Percentiles rank a stretch among this genome's conserved stretches.
phyloP scores from a whole-genome alignment of 2,329 filamentous ascomycete species.

The Tolypocladium pustulatum region DNA sequence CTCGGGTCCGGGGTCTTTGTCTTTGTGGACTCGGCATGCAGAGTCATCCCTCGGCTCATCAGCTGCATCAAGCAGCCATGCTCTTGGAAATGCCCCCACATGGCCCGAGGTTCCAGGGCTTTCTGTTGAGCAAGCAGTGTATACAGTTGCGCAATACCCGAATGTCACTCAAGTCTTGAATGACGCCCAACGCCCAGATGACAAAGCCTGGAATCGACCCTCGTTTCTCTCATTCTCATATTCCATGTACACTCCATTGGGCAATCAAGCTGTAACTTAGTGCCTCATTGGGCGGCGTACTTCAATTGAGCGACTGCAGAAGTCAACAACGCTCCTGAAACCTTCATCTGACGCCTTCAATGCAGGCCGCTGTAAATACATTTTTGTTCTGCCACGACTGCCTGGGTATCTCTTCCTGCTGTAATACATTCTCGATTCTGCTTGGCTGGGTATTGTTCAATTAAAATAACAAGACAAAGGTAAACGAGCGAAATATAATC shows the following conservation, averaged over 20 bases:
- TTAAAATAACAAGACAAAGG: not conserved
- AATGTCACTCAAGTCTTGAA: not conserved
- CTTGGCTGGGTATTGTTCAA: constrained; percentile 2
- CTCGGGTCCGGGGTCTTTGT: not conserved
- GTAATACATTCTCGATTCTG: not conserved
- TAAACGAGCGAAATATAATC: not conserved
- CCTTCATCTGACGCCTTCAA: constrained; percentile 3
- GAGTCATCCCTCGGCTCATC: not conserved
- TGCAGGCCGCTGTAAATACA: not conserved
- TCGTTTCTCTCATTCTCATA: not conserved
- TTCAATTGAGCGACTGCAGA: not conserved
- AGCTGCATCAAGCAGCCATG: not conserved
- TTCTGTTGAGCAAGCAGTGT: not conserved
- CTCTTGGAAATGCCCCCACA: not conserved
- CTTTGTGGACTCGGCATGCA: not conserved
- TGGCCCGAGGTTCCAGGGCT: not conserved
- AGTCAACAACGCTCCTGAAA: constrained; percentile 2
- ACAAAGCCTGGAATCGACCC: not conserved
- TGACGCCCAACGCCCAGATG: not conserved
- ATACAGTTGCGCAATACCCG: too few relatives aligned
- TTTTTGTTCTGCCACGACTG: not conserved
- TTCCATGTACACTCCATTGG: not conserved
- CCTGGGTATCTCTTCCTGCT: constrained; percentile 7
- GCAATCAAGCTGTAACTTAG: not conserved
- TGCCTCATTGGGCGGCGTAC: not conserved